Base-by-base conservation (phyloP, 352 stramenopile genomes). In the Globisporangium lucens region DNA sequence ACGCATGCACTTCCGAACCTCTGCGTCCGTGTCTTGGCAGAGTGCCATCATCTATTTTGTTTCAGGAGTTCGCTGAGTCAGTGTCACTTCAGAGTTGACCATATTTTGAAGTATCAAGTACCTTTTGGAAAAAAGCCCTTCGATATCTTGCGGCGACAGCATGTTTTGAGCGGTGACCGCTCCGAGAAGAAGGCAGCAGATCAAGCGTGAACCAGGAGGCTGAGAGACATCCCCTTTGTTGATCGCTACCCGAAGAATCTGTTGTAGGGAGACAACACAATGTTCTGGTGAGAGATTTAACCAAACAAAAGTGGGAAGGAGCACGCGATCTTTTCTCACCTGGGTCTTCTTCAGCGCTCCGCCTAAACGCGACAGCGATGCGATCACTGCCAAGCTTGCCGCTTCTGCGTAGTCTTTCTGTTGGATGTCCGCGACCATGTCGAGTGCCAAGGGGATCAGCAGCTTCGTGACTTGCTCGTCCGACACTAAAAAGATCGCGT, bases 51-150 rank as follows among this genome's bases (percentile, higher is more conserved):
- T 94, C 85, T 94, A 75, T 6, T 7, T 9, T 47, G 15, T 6
- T 36, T 24, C 29, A 59, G 3, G 20, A 41, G 41, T 47, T 47
- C 17, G 41, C 10, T n/a, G 17, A 47, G 41, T n/a, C 41, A 47
- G 41, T 47, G 20, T 47, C 41, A 9, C 10, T 27, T 8, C 43
- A 63, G 41, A 6, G 13, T 10, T 24, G 27, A 8, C n/a, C 20
- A 52, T 8, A 49, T 10, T 13, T 36, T 43, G 36, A 46, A 22
- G 29, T 20, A 2, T 6, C 17, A 60, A 60, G 17, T 69, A 91
- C 87, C 82, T 93, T 94, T 47, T 92, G 77, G 46, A 94, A 89
- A 69, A 89, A 93, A 94, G 74, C 3, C 82, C 82, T 67, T 93
- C 87, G 29, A 94, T 93, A 52, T 94, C 87, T 64, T 85, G 80